Conservation (phyloP, 495 filamentous ascomycete genomes). For the Cladorrhinum samala region DNA sequence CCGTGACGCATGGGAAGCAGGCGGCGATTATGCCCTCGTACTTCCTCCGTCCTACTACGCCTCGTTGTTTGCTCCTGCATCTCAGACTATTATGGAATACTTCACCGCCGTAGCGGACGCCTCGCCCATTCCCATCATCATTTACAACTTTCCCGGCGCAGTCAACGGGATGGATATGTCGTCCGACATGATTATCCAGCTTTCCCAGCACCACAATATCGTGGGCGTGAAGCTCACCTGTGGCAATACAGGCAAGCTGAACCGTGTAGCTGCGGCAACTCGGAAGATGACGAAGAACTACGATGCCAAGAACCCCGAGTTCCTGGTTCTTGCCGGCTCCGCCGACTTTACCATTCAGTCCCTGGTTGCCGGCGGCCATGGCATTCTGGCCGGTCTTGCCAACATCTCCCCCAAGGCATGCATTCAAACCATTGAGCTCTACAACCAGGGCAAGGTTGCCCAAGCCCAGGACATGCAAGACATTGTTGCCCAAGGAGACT, state of each 20-base stretch:
- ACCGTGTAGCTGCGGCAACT: constrained; percentile 73
- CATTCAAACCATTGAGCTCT: constrained; percentile 66
- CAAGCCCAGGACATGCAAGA: constrained; percentile 75
- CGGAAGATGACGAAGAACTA: constrained; percentile 62
- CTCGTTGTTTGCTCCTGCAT: constrained; percentile 47
- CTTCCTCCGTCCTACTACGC: constrained; percentile 87
- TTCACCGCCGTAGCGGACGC: constrained; percentile 73
- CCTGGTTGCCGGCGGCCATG: constrained; percentile 74
- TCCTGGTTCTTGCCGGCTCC: constrained; percentile 81
- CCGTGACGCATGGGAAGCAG: constrained; percentile 65
- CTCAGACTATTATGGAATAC: constrained; percentile 65
- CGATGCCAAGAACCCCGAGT: constrained; percentile 52
- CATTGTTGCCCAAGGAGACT: constrained; percentile 75
- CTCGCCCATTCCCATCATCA: constrained; percentile 80
- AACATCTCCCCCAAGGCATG: constrained; percentile 80
- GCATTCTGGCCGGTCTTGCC: constrained; percentile 76
- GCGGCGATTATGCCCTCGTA: constrained; percentile 84
- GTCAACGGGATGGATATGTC: constrained; percentile 75
- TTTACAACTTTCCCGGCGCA: constrained; percentile 91
- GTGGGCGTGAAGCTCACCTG: constrained; percentile 89
- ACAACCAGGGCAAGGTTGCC: constrained; percentile 56
- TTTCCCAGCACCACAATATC: constrained; percentile 78
- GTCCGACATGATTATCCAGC: constrained; percentile 69
- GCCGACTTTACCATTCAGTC: constrained; percentile 87
- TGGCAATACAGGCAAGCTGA: constrained; percentile 89